Evolutionary conservation across 2,329 filamentous ascomycete species (phyloP).

Genomic region (Penicillium vulpinum): DNA sequence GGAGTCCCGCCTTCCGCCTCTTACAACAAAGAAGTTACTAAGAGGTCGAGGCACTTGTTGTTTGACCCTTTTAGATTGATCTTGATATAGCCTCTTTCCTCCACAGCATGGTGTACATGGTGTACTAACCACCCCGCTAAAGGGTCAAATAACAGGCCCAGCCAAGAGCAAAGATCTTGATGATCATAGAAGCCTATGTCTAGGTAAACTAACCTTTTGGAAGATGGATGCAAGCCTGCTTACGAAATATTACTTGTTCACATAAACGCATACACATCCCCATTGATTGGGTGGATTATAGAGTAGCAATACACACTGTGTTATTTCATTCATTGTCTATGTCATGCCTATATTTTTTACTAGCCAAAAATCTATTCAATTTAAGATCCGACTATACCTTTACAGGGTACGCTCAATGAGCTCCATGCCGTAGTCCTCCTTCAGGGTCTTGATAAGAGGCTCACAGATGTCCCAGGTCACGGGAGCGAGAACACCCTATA

Average conservation of each 20-base stretch:
- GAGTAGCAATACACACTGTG: slow-evolving; percentile 6
- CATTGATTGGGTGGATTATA: neutral
- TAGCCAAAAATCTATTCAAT: neutral
- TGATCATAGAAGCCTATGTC: neutral
- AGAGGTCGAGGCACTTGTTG: too few species aligned
- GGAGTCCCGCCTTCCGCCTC: neutral
- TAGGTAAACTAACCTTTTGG: neutral
- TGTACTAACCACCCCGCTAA: neutral
- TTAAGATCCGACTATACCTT: slow-evolving; percentile 7
- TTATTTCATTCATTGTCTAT: slow-evolving; percentile 15
- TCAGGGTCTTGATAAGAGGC: slow-evolving; percentile 74
- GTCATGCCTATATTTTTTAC: slow-evolving; percentile 8
- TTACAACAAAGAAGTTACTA: neutral
- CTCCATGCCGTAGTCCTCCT: slow-evolving; percentile 73
- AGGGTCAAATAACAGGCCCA: neutral
- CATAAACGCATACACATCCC: neutral
- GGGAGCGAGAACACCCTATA: slow-evolving; percentile 69
- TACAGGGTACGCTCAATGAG: slow-evolving; percentile 66
- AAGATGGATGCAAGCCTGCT: neutral
- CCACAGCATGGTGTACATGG: neutral
- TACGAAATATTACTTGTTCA: neutral
- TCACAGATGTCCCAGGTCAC: slow-evolving; percentile 70
- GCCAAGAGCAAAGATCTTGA: too few species aligned
- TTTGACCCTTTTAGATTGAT: neutral
- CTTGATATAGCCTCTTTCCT: neutral